A percentile compares a stretch with the other conserved stretches of the same genome.
Conservation (phyloP, 1,139 yeast species). For the Yamadazyma friedrichii region DNA sequence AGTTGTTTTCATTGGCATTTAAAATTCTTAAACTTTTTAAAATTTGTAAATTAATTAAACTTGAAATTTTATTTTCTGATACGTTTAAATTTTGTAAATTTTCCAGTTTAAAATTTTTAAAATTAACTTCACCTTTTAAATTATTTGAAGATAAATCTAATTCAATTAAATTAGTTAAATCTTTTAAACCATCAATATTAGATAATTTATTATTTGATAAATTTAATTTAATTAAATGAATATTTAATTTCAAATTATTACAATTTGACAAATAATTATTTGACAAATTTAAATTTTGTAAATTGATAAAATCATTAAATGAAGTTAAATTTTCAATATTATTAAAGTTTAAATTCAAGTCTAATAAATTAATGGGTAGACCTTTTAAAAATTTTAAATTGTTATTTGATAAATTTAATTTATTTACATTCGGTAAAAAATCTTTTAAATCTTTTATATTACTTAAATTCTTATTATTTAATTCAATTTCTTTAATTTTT, state of each 20-base stretch:
- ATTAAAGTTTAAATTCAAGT: constrained; percentile 38
- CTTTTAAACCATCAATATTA: constrained; percentile 37
- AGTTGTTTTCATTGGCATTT: constrained; percentile 43
- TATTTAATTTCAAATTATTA: constrained; percentile 28
- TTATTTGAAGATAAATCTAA: constrained; percentile 46
- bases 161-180: constrained; percentile 37
- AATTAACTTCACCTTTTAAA: constrained; percentile 38
- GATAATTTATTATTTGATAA: constrained; percentile 32
- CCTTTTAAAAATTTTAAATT: constrained; percentile 47
- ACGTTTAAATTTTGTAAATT: constrained; percentile 46
- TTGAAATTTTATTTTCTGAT: constrained; percentile 39
- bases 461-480: constrained; percentile 31
- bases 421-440: constrained; percentile 44
- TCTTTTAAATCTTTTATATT: constrained; percentile 44
- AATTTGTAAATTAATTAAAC: constrained; percentile 34
- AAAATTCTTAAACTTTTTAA: constrained; percentile 37
- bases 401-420: constrained; percentile 42
- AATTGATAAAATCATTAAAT: constrained; percentile 36
- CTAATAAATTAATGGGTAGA: constrained; percentile 38
- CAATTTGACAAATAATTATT: constrained; percentile 37
- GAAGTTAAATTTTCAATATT: constrained; percentile 41
- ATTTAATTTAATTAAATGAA: constrained; percentile 38
- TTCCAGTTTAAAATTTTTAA: constrained; percentile 31
- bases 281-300: constrained; percentile 44
- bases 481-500: constrained; percentile 32